Base-by-base conservation (phyloP, 768 basidiomycete species). In the Mycena galopus region DNA sequence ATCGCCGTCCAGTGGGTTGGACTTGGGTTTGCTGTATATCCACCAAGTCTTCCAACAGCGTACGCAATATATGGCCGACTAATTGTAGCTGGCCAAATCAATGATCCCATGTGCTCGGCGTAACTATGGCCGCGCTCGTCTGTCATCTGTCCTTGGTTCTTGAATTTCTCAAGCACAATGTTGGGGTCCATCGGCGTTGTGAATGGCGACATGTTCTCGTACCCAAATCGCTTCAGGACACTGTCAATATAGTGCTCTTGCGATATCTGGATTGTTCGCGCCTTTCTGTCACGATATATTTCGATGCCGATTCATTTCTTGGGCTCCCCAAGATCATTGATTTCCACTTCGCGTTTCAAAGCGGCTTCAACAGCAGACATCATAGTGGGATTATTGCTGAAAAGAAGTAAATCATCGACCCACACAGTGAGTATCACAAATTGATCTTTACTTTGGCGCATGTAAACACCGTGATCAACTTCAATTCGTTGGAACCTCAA, bases 21-120 rank as follows among this genome's bases (percentile, higher is more conserved):
- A 44, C 60, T 27, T 9, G 60, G 60, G 27, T 44, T 61, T 29
- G 53, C 53, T 55, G 29, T 55, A 27, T 55, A 55, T 12, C 25
- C 25, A 17, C 53, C 53, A 55, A 55, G 53, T 37, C 35, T 37
- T 37, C 35, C 35, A 37, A 37, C 35, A 37, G 35, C 35, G 12
- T 37, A 37, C 14, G 35, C 35, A 37, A 37, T 25, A n/a, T n/a
- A n/a, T n/a, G n/a, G n/a, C n/a, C n/a, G n/a, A n/a, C n/a, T 32
- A 44, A 60, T 60, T 25, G 33, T 60, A 35, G 59, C 59, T 42
- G 59, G 59, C 59, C 59, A 60, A 29, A 60, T 60, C 59, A 60
- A 42, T 2, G 59, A 60, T 60, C 59, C 59, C 59, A 60, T 60
- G 59, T 60, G 35, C 37, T 60, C 59, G 59, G 59, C 59, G 23